Base-by-base conservation (phyloP, 768 basidiomycete genomes). In the Pholiota molesta region DNA sequence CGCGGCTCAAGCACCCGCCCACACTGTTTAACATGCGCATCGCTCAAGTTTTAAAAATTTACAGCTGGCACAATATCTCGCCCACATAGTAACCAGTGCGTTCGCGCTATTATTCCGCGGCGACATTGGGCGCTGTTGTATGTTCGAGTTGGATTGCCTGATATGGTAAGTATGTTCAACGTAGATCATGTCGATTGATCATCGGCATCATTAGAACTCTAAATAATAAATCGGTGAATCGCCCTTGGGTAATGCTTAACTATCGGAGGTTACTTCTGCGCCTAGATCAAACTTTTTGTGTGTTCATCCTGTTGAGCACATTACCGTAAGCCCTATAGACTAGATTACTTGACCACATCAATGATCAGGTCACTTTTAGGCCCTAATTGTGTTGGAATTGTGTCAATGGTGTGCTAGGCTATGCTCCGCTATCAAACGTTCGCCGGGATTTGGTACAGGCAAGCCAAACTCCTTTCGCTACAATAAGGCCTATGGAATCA, bases 101-200 rank as follows among this genome's bases (percentile, higher is more conserved):
- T 19, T 14, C 23, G 19, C 10, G 23, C 26, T 49, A 49, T 49
- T 13, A 26, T 49, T 13, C 47, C 23, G 47, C 47, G 31, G 47
- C 47, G 47, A 47, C 57, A 58, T 23, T 51, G 57, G 57, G 57
- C 57, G 57, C 57, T 58, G 57, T 58, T 58, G 47, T 16, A 51
- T 51, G 57, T 58, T 51, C 45, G 45, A 29, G 17, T 57, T 57
- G 14, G 26, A 16, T 31, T 35, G 28, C 42, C 56, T 31, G 28
- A 45, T 28, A 47, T 31, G 42, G 42, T 7, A 42, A 31, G 56
- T 47, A 45, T 23, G 40, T 45, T 42, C 56, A 31, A 23, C 29
- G 47, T 10, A 44, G 16, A 49, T 49, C 47, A 26, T 8, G 23
- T 23, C 47, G 21, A n/a, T 21, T 16, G 42, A n/a, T 44, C n/a